Evolutionary conservation across 306 rosid species (phyloP), one percentile per base, ranked within the genome.

Genomic region (Castanopsis chinensis): DNA sequence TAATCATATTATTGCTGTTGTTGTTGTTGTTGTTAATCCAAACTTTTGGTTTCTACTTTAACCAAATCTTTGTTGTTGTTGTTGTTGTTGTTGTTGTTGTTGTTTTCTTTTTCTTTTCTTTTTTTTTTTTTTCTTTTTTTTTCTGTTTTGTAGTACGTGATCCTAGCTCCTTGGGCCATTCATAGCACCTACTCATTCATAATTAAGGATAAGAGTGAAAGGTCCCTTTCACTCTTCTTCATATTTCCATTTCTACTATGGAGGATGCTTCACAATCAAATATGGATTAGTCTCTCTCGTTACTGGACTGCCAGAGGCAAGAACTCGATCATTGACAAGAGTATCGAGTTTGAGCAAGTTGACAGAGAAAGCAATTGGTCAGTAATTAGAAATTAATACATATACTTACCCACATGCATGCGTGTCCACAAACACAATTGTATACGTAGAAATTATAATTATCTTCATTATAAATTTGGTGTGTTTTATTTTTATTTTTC

Each of bases 351-450:
- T 30, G 87, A 80, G 4, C 87, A 84, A 70, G 82, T 84, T 49
- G 87, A 84, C 77, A 68, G 87, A 69, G 87, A 84, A 73, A 73
- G 74, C 23, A 77, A 41, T 20, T 84, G 87, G 87, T 84, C 4
- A 4, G 79, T 49, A 49, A 12, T 37, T 37, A 37, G 7, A 41
- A 41, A 7, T 41, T 41, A 41, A 41, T 2, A 41, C 45, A 2
- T 10, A 41, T 41, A 41, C 11, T 7, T 7, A 8, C 45, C 2
- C 8, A 41, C 11, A 41, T 3, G 8, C 11, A 41, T 7, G 6
- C 41, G 6, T 25, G 27, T 25, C 27, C 27, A 25, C 27, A 25
- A 25, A 25, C 27, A 25, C 27, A 25, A 25, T 28, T 28, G 30
- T 28, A 28, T 28, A 28, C 30, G 30, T 28, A 28, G 3, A 28